Evolutionary conservation across 805 yeast genomes (phyloP).

Genomic region (Candida methanosorbosa): DNA sequence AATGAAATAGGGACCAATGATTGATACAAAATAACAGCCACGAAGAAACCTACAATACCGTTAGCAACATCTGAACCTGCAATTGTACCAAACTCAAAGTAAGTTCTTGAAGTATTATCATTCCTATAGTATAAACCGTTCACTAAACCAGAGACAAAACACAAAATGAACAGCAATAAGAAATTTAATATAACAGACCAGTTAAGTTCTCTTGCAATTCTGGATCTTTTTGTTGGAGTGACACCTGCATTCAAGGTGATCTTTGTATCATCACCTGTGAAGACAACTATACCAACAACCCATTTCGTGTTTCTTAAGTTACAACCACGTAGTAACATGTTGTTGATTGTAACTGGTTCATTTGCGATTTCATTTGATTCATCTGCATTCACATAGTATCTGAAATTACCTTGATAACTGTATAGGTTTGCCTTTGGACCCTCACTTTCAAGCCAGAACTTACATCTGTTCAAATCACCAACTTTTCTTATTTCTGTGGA

Average conservation of each 20-base stretch:
- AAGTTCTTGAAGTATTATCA: slow-evolving; percentile 43
- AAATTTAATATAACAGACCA: slow-evolving; percentile 64
- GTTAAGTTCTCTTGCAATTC: slow-evolving; percentile 67
- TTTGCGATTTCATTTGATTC: slow-evolving; percentile 26
- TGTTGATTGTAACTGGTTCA: slow-evolving; percentile 65
- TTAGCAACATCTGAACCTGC: slow-evolving; percentile 58
- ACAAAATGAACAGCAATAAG: slow-evolving; percentile 49
- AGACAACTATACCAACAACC: slow-evolving; percentile 70
- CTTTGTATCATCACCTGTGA: slow-evolving; percentile 74
- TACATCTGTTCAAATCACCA: slow-evolving; percentile 36
- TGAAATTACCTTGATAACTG: slow-evolving; percentile 65
- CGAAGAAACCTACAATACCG: slow-evolving; percentile 68
- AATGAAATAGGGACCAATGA: slow-evolving; percentile 78
- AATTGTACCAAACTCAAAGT: slow-evolving; percentile 60
- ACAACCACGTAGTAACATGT: slow-evolving; percentile 67
- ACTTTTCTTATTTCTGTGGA: slow-evolving; percentile 25
- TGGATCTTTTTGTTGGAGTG: slow-evolving; percentile 70
- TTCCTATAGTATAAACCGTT: slow-evolving; percentile 58
- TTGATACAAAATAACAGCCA: slow-evolving; percentile 67
- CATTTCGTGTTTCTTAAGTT: slow-evolving; percentile 74
- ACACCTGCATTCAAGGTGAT: slow-evolving; percentile 75
- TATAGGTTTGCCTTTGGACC: slow-evolving; percentile 78
- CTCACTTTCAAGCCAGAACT: slow-evolving; percentile 70
- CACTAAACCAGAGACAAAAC: slow-evolving; percentile 61
- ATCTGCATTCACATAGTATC: slow-evolving; percentile 32